These are phyloP conservation scores for Hordeum marinum DNA, from an alignment of 176 grass and related monocot genomes.

Conservation along the genomic window DNA sequence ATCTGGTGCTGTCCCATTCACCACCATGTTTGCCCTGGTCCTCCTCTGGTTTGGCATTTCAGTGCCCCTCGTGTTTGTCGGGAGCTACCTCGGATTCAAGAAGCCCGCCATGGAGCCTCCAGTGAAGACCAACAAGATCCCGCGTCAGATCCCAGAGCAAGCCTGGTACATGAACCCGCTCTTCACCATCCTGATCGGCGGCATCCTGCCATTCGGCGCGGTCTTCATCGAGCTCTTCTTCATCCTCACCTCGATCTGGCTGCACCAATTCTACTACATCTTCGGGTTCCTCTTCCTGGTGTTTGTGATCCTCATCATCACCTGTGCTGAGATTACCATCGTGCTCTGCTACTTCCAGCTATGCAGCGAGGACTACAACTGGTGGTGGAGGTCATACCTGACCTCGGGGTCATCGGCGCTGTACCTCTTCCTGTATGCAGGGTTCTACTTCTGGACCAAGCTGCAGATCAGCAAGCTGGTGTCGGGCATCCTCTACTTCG, in stretches of 20 bases:
- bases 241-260: conserved; percentile 73
- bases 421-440: conserved; percentile 57
- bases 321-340: conserved; percentile 51
- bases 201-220: conserved; percentile 60
- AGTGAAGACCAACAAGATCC: conserved; percentile 71
- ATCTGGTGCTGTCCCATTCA: conserved; percentile 64
- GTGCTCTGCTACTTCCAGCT: conserved; percentile 79
- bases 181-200: conserved; percentile 58
- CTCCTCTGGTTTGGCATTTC: conserved; percentile 75
- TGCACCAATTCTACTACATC: conserved; percentile 70
- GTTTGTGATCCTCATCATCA: conserved; percentile 63
- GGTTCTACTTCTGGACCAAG: conserved; percentile 67
- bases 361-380: conserved; percentile 65
- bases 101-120: conserved; percentile 59
- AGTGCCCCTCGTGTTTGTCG: conserved; percentile 62
- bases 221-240: conserved; percentile 78
- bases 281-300: conserved; percentile 76
- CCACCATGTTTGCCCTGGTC: conserved; percentile 69
- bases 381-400: conserved; percentile 78
- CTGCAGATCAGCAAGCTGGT: conserved; percentile 66
- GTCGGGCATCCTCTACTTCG: conserved; percentile 62
- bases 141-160: conserved; percentile 59
- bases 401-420: conserved; percentile 50
- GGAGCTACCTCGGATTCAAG: conserved; percentile 68
- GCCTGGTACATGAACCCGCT: conserved; percentile 71